Conservation (phyloP, 1,284 basidiomycete genomes). For the Sanghuangporus sanghuang region DNA sequence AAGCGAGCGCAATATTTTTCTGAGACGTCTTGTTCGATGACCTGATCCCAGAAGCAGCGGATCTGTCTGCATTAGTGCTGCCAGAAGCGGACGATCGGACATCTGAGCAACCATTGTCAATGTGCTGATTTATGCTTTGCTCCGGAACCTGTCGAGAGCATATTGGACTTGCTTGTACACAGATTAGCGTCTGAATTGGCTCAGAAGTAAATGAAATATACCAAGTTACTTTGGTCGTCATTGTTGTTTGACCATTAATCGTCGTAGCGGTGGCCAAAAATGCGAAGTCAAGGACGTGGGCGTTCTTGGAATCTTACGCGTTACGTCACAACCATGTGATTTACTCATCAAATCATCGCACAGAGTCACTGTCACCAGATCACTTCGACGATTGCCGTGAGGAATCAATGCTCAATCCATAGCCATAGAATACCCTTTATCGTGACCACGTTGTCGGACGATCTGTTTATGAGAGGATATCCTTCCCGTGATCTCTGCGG, state of each 20-base stretch:
- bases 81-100: slow-evolving; percentile 15
- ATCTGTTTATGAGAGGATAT: not conserved
- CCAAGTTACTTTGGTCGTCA: slow-evolving; percentile 9
- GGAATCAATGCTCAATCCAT: too few species aligned
- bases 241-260: not conserved
- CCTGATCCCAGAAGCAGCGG: slow-evolving; percentile 5
- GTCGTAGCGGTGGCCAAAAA: not conserved
- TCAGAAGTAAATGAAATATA: not conserved
- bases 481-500: not conserved
- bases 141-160: slow-evolving; percentile 38
- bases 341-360: not conserved
- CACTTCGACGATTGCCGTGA: too few species aligned
- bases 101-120: slow-evolving; percentile 40
- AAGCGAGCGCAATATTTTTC: not conserved
- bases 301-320: not conserved
- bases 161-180: slow-evolving; percentile 34
- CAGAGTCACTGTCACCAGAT: not conserved
- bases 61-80: slow-evolving; percentile 17
- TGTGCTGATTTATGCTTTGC: slow-evolving; percentile 40
- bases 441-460: not conserved
- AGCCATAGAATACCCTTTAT: too few species aligned
- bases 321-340: not conserved
- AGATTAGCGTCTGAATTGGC: not conserved
- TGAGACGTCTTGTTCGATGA: not conserved
- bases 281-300: not conserved